Conservation (phyloP, 2,329 filamentous ascomycete species). For the Cordyceps javanica region DNA sequence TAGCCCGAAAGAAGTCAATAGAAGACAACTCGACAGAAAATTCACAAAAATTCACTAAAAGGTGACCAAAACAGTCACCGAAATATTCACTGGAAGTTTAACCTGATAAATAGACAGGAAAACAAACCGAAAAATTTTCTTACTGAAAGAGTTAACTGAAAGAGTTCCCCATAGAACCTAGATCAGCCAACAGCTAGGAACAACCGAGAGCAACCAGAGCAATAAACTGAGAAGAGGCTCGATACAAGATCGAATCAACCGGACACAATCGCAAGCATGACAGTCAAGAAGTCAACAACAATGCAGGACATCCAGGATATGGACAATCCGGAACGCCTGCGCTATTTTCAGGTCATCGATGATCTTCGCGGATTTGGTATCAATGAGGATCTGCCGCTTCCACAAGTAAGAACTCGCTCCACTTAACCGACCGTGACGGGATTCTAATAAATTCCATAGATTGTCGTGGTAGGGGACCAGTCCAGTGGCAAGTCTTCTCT, state of each 20-base stretch:
- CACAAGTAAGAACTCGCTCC: background rate
- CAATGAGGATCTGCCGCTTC: constrained; percentile 4
- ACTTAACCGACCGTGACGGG: background rate
- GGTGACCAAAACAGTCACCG: no score
- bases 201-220: no score
- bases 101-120: no score
- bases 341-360: constrained; percentile 2
- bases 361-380: background rate
- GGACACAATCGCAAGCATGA: background rate
- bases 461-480: background rate
- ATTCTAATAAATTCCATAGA: background rate
- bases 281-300: background rate
- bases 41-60: no score
- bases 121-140: background rate
- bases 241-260: no score
- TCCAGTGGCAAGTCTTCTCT: constrained; percentile 2
- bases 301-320: background rate
- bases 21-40: background rate
- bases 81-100: no score
- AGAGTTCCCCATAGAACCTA: no score
- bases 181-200: no score
- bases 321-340: constrained; percentile 1
- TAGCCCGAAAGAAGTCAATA: background rate
- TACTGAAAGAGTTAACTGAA: no score
- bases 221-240: no score